These are phyloP conservation scores for Glonium stellatum DNA, from an alignment of 495 filamentous ascomycete species.

Conservation along the genomic window DNA sequence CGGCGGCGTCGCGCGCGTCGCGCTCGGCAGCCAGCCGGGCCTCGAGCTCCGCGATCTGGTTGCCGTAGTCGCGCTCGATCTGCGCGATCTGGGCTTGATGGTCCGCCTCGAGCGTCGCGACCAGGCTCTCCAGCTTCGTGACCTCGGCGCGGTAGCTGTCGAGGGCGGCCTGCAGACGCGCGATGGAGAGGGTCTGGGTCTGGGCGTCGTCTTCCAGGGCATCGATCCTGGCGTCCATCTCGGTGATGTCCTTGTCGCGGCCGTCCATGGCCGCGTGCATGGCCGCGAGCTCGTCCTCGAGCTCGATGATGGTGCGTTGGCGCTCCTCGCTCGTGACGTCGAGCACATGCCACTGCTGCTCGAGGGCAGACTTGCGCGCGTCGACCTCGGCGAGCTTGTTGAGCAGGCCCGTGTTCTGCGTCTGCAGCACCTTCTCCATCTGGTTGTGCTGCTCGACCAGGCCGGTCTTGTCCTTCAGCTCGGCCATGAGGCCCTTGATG, in stretches of 20 bases:
- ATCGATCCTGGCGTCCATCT: constrained; percentile 40
- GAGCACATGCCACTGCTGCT: constrained; percentile 46
- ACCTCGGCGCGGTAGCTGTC: constrained; percentile 60
- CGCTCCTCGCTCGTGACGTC: constrained; percentile 46
- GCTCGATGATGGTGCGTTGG: constrained; percentile 35
- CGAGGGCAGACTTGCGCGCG: constrained; percentile 35
- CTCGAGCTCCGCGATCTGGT: constrained; percentile 23
- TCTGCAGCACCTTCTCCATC: constrained; percentile 9
- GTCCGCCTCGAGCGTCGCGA: constrained; percentile 53
- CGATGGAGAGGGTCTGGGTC: constrained; percentile 36
- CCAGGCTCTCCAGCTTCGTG: constrained; percentile 52
- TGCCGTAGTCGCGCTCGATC: constrained; percentile 25
- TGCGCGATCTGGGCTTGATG: constrained; percentile 33
- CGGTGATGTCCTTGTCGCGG: constrained; percentile 47
- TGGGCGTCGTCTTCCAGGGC: constrained; percentile 17
- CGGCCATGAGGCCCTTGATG: constrained; percentile 23
- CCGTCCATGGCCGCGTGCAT: constrained; percentile 26
- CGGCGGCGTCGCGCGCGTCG: constrained; percentile 16
- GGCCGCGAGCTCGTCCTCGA: constrained; percentile 23
- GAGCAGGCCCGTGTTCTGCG: constrained; percentile 23
- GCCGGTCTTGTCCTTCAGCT: constrained; percentile 18
- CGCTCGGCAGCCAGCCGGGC: constrained; percentile 21
- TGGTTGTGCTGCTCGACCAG: constrained; percentile 19
- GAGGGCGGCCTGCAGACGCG: constrained; percentile 55
- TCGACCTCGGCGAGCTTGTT: constrained; percentile 28